Percentiles rank a stretch among this genome's conserved stretches.
Conservation (phyloP, 306 rosid genomes). For the Fragaria iinumae region DNA sequence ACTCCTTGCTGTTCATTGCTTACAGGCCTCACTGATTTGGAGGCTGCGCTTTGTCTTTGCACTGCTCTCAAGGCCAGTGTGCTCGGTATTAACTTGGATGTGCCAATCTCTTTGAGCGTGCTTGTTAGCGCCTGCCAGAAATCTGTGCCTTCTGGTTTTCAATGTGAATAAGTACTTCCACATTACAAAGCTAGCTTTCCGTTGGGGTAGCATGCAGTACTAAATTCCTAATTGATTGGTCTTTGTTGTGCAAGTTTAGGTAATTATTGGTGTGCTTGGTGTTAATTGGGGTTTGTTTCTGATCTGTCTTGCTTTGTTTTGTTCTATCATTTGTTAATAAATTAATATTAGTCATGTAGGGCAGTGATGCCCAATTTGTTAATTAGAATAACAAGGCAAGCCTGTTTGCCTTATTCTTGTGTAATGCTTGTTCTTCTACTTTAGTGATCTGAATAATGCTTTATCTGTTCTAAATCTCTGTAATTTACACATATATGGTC, state of each 20-base stretch:
- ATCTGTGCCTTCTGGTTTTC: constrained; percentile 61
- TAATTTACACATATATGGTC: neutral
- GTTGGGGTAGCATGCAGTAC: neutral
- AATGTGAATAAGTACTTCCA: constrained; percentile 34
- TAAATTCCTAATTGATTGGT: neutral
- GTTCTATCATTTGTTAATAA: neutral
- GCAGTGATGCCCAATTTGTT: constrained; percentile 8
- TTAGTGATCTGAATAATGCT: neutral
- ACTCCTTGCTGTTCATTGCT: constrained; percentile 64
- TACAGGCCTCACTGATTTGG: constrained; percentile 56
- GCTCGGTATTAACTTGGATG: constrained; percentile 61
- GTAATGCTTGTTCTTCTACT: constrained; percentile 7
- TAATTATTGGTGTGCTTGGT: neutral
- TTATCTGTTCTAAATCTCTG: neutral
- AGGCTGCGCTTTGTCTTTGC: constrained; percentile 78
- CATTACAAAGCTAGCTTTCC: neutral
- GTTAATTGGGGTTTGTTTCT: neutral
- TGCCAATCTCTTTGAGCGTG: constrained; percentile 53
- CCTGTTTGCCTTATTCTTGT: constrained; percentile 27
- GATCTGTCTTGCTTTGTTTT: neutral
- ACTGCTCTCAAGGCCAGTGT: constrained; percentile 75
- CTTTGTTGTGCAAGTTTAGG: neutral
- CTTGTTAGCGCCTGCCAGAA: constrained; percentile 79
- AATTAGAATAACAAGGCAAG: constrained; percentile 24
- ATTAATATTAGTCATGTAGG: neutral